Evolutionary conservation across 2,329 filamentous ascomycete species (phyloP).

Genomic region (Emmonsiellopsis sp.): DNA sequence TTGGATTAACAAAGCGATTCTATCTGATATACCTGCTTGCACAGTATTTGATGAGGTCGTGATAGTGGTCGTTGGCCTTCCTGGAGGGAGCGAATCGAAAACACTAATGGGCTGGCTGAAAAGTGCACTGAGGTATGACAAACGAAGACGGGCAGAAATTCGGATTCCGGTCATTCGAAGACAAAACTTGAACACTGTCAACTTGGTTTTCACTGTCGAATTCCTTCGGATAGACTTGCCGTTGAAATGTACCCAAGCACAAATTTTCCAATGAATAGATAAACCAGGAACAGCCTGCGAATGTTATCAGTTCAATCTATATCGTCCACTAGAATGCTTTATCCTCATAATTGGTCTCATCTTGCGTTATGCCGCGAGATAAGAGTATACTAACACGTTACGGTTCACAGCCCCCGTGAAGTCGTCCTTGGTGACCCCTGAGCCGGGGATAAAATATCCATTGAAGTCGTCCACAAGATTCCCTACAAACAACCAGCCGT

Average conservation of each 20-base stretch:
- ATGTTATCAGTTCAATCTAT: not conserved
- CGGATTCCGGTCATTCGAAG: conserved; percentile 43
- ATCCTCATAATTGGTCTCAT: not conserved
- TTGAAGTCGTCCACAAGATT: conserved; percentile 47
- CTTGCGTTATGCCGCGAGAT: not conserved
- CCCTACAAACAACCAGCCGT: conserved; percentile 3
- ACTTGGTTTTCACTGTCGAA: conserved; percentile 1
- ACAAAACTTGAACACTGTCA: conserved; percentile 24
- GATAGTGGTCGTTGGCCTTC: conserved; percentile 43
- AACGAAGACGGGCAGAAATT: conserved; percentile 41
- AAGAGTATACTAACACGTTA: conserved; percentile 18
- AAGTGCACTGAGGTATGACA: conserved; percentile 40
- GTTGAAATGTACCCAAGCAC: conserved; percentile 46
- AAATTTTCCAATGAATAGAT: conserved; percentile 49
- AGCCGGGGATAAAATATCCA: conserved; percentile 40
- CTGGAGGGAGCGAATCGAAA: conserved; percentile 41
- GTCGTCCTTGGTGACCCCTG: conserved; percentile 31
- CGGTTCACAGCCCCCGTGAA: conserved; percentile 44
- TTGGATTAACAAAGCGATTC: conserved; percentile 36
- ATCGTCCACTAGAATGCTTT: not conserved
- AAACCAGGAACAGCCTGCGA: conserved; percentile 46
- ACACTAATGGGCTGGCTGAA: conserved; percentile 42
- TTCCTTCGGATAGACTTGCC: conserved; percentile 22
- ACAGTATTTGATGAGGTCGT: conserved; percentile 44
- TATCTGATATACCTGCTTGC: conserved; percentile 47